Base-by-base conservation (phyloP, 345 rosid genomes). In the Microthlaspi erraticum region DNA sequence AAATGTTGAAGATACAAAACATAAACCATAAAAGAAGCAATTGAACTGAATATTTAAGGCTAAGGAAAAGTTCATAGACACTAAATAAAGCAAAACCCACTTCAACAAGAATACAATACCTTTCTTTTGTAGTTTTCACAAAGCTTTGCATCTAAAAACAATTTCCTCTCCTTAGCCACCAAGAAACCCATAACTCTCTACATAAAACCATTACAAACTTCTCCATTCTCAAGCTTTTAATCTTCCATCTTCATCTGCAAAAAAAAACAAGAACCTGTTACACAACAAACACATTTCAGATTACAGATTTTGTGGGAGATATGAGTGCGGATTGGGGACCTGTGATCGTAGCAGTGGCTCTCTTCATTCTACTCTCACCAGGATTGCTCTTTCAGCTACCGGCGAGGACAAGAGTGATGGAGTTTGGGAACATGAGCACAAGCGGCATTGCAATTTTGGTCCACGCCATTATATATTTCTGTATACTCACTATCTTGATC, bases 311-410 rank as follows among this genome's bases (percentile, higher is more conserved):
- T 23, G 4, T 5, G 20, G n/a, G 48, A 68, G 74, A 56, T 32
- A 76, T 76, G 79, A 76, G 84, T 68, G 88, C 99, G 0, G 99
- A 94, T 64, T 94, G 99, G 99, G 99, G 93, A 53, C 98, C 99
- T 0, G 91, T 91, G 13, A 59, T 86, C 0, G 86, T 89, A 3
- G 88, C 96, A 0, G 96, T 87, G 58, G 90, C 34, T 39, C 23
- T 94, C 75, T 94, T 94, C 86, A 86, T 94, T 62, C 62, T 94
- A 23, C 58, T 94, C 51, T 94, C 98, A 1, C 99, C 99, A n/a
- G 99, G 99, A 19, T 70, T 94, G 73, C 73, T 94, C 77, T 89
- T 94, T 84, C 99, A 94, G 82, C 34, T 91, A 60, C 99, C 99
- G 0, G 89, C 96, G 12, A 91, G 84, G 44, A 71, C 77, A 10